Conservation (phyloP, 2,329 filamentous ascomycete species). For the Pestalotiopsis sp. region DNA sequence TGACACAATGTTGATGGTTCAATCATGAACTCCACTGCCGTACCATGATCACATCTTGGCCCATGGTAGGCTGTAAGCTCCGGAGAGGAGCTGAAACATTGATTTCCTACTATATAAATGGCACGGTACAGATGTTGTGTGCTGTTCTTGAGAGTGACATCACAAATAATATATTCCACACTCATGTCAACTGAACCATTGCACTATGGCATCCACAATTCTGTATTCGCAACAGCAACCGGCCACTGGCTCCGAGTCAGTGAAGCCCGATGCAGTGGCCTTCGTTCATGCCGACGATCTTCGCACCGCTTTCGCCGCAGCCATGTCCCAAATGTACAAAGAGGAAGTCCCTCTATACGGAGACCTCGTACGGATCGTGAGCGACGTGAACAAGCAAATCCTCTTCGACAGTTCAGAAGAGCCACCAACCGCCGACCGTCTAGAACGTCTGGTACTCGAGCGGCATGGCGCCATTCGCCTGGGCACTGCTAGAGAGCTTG, state of each 20-base stretch:
- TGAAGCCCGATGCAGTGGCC: background rate
- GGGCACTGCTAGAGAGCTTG: slow-evolving; percentile 37
- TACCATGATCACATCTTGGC: background rate
- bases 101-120: too few species aligned
- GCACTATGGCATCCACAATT: too few species aligned
- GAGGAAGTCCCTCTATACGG: slow-evolving; percentile 27
- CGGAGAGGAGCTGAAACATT: too few species aligned
- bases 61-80: too few species aligned
- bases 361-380: background rate
- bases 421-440: background rate
- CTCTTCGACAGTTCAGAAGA: background rate
- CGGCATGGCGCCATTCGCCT: slow-evolving; percentile 43
- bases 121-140: too few species aligned
- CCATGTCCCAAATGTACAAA: slow-evolving; percentile 27
- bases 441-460: slow-evolving; percentile 15
- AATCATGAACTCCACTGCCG: background rate
- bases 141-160: too few species aligned
- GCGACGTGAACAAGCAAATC: background rate
- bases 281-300: slow-evolving; percentile 13
- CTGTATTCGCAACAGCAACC: background rate
- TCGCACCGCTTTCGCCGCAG: slow-evolving; percentile 19
- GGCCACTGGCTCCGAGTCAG: background rate
- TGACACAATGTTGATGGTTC: background rate
- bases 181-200: too few species aligned
- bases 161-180: too few species aligned